phyloP scores from a whole-genome alignment of 352 stramenopile genomes.

The Phytophthora melonis region DNA sequence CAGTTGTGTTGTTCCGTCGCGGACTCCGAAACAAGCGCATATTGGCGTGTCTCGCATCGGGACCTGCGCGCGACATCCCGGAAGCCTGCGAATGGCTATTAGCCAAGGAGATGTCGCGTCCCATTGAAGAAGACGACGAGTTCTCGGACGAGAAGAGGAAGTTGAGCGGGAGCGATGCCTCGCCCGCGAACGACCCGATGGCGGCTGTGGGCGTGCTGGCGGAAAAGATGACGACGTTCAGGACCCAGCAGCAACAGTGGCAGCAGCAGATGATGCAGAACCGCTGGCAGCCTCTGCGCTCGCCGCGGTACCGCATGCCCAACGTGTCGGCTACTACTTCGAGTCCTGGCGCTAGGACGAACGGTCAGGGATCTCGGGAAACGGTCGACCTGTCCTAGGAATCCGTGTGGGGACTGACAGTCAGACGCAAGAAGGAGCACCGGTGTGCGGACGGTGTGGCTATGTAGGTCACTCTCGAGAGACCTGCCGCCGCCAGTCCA shows the following conservation, averaged over 20 bases:
- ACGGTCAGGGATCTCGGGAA: background rate
- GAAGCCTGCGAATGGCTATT: constrained; percentile 10
- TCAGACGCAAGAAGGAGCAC: background rate
- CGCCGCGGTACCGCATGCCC: background rate
- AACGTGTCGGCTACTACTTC: background rate
- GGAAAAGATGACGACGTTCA: background rate
- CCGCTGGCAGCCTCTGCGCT: background rate
- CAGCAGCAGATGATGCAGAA: background rate
- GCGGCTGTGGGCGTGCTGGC: background rate
- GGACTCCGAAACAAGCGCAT: constrained; percentile 7
- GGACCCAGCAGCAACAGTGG: background rate
- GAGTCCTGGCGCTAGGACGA: background rate
- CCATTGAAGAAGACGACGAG: constrained; percentile 16
- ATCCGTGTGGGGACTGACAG: background rate
- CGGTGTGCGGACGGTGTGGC: background rate
- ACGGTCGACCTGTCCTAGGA: background rate
- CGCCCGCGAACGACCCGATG: background rate
- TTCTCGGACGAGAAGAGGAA: background rate
- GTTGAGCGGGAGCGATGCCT: background rate
- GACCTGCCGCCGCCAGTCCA: background rate
- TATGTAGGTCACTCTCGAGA: background rate
- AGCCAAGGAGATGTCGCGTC: constrained; percentile 5
- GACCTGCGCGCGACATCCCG: background rate
- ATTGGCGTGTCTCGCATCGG: background rate
- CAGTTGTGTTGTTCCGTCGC: background rate